Base-by-base conservation (phyloP, 352 stramenopile genomes). In the Phytophthora lateralis region DNA sequence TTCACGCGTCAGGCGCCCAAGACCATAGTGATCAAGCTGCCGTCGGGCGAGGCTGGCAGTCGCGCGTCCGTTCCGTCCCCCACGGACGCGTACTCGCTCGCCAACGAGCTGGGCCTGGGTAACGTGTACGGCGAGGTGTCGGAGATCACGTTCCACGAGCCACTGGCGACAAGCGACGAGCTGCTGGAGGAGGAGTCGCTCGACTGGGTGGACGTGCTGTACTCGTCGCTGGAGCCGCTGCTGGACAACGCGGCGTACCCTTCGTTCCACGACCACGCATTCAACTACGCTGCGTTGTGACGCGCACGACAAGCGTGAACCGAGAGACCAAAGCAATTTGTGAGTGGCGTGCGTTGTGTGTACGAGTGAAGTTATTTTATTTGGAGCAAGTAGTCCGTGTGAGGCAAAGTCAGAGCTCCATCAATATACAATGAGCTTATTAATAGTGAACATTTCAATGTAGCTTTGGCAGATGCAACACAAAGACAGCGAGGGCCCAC, bases 191-290 rank as follows among this genome's bases (percentile, higher is more conserved):
- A 58, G n/a, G 56, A 78, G 9, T 80, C 71, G 14, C 52, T 83
- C 10, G 76, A 85, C 54, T 85, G 76, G 76, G 60, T 85, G n/a
- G 76, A 85, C 44, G 66, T 56, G 46, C 65, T 85, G 35, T 85
- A 77, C 61, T 80, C 73, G 49, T 82, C 75, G 21, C 68, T 85
- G 37, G 63, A 79, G 35, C 59, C 64, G 20, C 44, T 62, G 26
- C 46, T 68, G n/a, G 47, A 63, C 17, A 47, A 57, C 38, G 52
- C 57, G 20, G 48, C 57, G 41, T 45, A 44, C 34, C 52, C 66
- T 26, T 72, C 54, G 7, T 78, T 74, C 39, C 44, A 55, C 20
- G 66, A 78, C 55, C 55, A 70, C 44, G 44, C 63, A 51, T 71
- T 71, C 46, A 58, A 78, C 48, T 69, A 60, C 58, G 44, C 59